Evolutionary conservation across 306 rosid species (phyloP).

Genomic region (Fagus sylvatica): DNA sequence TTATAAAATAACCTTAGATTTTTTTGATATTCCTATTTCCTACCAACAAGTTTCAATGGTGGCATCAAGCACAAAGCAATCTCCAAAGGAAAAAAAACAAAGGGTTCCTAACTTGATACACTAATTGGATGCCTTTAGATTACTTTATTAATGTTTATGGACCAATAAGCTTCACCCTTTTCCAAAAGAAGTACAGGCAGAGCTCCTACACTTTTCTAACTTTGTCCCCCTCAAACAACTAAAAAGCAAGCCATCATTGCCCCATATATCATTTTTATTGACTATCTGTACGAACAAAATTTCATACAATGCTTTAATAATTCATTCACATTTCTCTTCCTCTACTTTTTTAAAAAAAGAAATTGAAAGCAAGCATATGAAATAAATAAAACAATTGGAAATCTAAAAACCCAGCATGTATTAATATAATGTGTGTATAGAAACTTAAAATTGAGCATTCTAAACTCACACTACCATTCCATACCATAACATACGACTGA

Average conservation of each 20-base stretch:
- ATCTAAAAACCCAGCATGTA: neutral
- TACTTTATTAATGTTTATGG: neutral
- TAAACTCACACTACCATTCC: neutral
- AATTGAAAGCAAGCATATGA: neutral
- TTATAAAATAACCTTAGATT: too few relatives aligned
- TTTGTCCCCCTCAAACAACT: neutral
- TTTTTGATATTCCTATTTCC: too few relatives aligned
- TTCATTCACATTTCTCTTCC: neutral
- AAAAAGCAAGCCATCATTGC: neutral
- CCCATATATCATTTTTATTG: too few relatives aligned
- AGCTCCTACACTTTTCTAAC: neutral
- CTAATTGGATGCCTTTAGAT: neutral
- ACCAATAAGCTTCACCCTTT: neutral
- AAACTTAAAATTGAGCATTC: conserved; percentile 1
- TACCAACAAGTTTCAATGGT: neutral
- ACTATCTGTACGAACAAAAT: too few relatives aligned
- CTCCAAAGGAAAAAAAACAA: neutral
- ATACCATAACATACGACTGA: neutral
- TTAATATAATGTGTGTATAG: conserved; percentile 10
- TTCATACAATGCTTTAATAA: neutral
- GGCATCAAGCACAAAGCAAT: neutral
- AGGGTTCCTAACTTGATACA: neutral
- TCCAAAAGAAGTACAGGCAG: neutral
- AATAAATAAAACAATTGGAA: neutral
- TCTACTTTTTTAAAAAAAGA: neutral